A percentile compares a stretch with the other conserved stretches of the same genome.
These are phyloP conservation scores for Pyricularia pennisetigena DNA, from an alignment of 2,329 filamentous ascomycete species.

Conservation along the genomic window DNA sequence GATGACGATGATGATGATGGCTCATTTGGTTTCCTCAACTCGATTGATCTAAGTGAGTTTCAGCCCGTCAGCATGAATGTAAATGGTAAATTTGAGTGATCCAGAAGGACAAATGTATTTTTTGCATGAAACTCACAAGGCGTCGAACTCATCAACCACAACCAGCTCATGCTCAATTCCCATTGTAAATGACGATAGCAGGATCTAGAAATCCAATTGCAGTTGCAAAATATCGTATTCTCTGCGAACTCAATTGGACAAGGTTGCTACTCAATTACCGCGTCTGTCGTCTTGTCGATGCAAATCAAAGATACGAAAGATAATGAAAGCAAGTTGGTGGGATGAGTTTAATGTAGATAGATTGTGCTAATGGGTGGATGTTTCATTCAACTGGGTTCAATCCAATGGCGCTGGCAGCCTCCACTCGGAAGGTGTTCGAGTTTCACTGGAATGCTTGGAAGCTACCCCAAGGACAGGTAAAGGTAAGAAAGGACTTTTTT, in stretches of 20 bases:
- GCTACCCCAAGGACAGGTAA: background rate
- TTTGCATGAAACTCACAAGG: constrained; percentile 29
- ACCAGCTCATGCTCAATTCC: constrained; percentile 31
- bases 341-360: background rate
- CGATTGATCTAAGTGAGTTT: constrained; percentile 21
- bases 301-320: background rate
- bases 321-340: background rate
- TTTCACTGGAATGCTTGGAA: background rate
- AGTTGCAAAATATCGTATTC: background rate
- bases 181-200: constrained; percentile 9
- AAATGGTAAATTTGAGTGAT: background rate
- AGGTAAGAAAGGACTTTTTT: background rate
- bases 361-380: background rate
- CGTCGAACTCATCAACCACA: constrained; percentile 43
- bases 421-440: background rate
- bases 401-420: background rate
- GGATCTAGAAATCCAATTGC: background rate
- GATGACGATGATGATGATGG: background rate
- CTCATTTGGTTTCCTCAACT: constrained; percentile 22
- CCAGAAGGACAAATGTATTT: background rate
- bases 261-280: background rate
- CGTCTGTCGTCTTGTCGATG: background rate
- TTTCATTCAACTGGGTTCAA: background rate
- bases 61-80: background rate
- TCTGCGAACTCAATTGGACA: background rate